Evolutionary conservation across 2,329 filamentous ascomycete genomes (phyloP).

Genomic region (Seiridium unicorne): DNA sequence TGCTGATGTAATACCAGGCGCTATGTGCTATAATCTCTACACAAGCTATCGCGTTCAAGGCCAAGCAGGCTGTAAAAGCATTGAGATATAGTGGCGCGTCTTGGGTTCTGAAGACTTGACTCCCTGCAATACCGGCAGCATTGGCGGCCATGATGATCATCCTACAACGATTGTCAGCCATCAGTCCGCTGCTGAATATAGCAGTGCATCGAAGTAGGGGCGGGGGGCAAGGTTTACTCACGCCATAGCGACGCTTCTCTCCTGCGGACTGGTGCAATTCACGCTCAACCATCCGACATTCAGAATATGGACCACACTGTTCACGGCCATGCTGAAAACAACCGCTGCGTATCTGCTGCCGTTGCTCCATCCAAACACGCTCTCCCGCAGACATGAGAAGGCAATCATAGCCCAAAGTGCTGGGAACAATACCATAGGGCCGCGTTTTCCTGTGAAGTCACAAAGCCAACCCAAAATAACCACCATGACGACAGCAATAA

Average conservation of each 20-base stretch:
- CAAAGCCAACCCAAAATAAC: conserved; percentile 17
- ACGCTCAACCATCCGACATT: conserved; percentile 26
- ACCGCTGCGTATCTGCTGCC: conserved; percentile 23
- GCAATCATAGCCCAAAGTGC: conserved; percentile 36
- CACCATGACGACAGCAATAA: conserved; percentile 15
- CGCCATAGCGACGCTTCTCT: conserved; percentile 27
- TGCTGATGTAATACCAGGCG: too few relatives aligned
- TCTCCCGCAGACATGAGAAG: conserved; percentile 30
- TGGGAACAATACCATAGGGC: conserved; percentile 30
- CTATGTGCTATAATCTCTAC: too few relatives aligned
- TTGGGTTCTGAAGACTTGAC: too few relatives aligned
- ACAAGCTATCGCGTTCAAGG: too few relatives aligned
- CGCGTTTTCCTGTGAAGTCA: conserved; percentile 30
- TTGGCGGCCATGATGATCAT: too few relatives aligned
- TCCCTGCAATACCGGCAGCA: too few relatives aligned
- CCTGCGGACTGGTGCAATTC: conserved; percentile 25
- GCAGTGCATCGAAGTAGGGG: neutral
- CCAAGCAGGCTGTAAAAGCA: too few relatives aligned
- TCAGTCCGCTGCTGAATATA: neutral
- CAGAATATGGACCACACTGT: conserved; percentile 31
- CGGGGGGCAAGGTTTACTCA: conserved; percentile 14
- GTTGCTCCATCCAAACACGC: conserved; percentile 14
- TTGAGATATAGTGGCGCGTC: too few relatives aligned
- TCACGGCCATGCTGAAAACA: conserved; percentile 11
- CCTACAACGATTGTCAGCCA: too few relatives aligned